Evolutionary conservation across 1,139 yeast species (phyloP), one percentile per base, ranked within the genome.

Genomic region (Suhomyces taliae): DNA sequence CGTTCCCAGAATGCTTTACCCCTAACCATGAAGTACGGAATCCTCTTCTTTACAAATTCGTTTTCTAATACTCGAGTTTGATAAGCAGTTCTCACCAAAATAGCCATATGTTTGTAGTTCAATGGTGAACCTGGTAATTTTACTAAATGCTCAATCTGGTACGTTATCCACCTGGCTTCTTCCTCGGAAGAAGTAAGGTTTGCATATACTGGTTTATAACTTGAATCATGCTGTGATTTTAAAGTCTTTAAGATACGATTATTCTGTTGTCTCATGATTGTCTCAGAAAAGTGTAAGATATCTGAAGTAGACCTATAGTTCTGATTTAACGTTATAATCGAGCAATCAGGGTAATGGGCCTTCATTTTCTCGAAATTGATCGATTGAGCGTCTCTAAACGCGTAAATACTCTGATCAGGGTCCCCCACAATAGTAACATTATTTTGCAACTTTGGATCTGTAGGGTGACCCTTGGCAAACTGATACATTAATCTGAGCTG

Each of bases 361-460:
- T 65, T 63, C 90, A 93, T 83, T 10, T 72, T 70, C 34, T 66
- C 67, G 57, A 93, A 89, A 58, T 89, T 90, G 12, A 72, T 70
- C 0, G 85, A 74, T 38, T 83, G 82, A 0, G 98, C 97, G 56
- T 87, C 83, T 52, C 99, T 73, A 55, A 91, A 91, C 0, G 85
- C 90, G 62, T 93, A 93, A 29, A 93, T 93, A 59, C 96, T 85
- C 64, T 93, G 98, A 65, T 93, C 97, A 0, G 97, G 96, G 58
- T 93, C 99, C 1, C 99, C 99, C 0, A 93, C 98, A 1, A 90
- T 82, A 0, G 97, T 88, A 8, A 91, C 74, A 51, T 85, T 85
- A 44, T 70, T 52, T 51, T 67, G 72, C 34, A 46, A 48, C 5
- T 47, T 37, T 2, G 52, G 41, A 27, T 57, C 46, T 1, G 58